Base-by-base conservation (phyloP, 306 rosid species). In the Cicer pinnatifidum region DNA sequence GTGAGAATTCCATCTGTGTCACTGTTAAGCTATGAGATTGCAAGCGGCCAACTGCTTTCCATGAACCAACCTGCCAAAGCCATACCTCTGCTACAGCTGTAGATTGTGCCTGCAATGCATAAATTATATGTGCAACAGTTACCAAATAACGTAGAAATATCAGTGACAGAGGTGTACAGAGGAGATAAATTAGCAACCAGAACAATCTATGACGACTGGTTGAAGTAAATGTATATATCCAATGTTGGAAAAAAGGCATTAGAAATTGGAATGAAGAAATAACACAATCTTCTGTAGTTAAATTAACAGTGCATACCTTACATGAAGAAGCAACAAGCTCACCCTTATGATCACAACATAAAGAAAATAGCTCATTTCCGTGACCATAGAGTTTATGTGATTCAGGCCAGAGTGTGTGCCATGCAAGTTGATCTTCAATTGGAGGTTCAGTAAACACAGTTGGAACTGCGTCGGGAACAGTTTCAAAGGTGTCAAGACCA, bases 381-480 rank as follows among this genome's bases (percentile, higher is more conserved):
- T 95, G 99, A 79, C 97, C 99, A 65, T 95, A 95, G 72, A 95
- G 96, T 79, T 95, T 95, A 78, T 95, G 97, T 6, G 99, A 87
- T 84, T 95, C 99, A 58, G 97, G 99, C 99, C 97, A 91, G 8
- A 94, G 90, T 23, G 99, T 95, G 74, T 95, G 92, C 97, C 97
- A 95, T 47, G 90, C 90, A 47, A 95, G 82, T 87, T 95, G 99
- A 82, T 95, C 97, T 86, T 95, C 99, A 68, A 95, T 90, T 41
- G 99, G 99, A 74, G 97, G 92, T 79, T 91, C 89, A 53, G 96
- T 86, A 72, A 95, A 84, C 73, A 75, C 93, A 20, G 85, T 85
- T 46, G 99, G 99, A 82, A 90, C 85, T 12, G 96, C 97, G 40
- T 95, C 93, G 0, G 99, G 99, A 84, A 95, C 84, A 67, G 92